A percentile compares a stretch with the other conserved stretches of the same genome.
phyloP scores from a whole-genome alignment of 2,329 filamentous ascomycete genomes.

The Raffaelea ambrosiae region DNA sequence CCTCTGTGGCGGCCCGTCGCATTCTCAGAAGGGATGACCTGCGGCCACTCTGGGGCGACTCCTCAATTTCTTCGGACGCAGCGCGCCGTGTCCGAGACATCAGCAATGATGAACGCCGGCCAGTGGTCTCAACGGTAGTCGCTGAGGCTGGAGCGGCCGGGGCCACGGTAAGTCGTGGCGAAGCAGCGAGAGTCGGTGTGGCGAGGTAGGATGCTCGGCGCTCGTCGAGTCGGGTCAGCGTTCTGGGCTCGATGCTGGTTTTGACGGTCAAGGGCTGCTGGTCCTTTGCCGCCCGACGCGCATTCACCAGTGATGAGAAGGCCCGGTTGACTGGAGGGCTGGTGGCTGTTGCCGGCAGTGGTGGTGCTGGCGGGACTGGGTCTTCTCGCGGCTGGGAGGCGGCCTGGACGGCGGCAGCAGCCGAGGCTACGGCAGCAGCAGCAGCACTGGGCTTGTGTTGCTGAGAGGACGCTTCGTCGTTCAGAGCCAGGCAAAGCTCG shows the following conservation, averaged over 20 bases:
- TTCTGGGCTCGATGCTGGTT: not conserved
- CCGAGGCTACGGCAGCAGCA: not conserved
- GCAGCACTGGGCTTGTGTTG: constrained; percentile 18
- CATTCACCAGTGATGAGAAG: constrained; percentile 7
- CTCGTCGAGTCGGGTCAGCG: constrained; percentile 43
- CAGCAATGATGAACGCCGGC: constrained; percentile 46
- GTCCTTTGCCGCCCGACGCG: constrained; percentile 14
- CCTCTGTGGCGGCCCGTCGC: constrained; percentile 36
- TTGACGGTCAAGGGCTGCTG: constrained; percentile 25
- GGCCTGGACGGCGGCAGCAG: constrained; percentile 9
- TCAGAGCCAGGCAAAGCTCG: constrained; percentile 80
- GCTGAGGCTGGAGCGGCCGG: constrained; percentile 28
- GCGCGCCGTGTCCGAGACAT: constrained; percentile 33
- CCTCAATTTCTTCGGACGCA: constrained; percentile 39
- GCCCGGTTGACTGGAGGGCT: constrained; percentile 3
- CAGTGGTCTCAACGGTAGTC: constrained; percentile 23
- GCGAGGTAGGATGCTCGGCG: constrained; percentile 39
- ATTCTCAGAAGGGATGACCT: constrained; percentile 29
- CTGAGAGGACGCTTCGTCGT: constrained; percentile 43
- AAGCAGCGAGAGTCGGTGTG: constrained; percentile 33
- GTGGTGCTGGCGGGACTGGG: too few species aligned
- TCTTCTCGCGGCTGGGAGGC: constrained; percentile 13
- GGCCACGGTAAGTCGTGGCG: constrained; percentile 35
- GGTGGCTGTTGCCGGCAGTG: not conserved
- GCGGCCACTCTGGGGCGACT: constrained; percentile 23